Evolutionary conservation across 192 early-diverging fungal species (phyloP), one percentile per base, ranked within the genome.

Genomic region (Cetraspora pellucida): DNA sequence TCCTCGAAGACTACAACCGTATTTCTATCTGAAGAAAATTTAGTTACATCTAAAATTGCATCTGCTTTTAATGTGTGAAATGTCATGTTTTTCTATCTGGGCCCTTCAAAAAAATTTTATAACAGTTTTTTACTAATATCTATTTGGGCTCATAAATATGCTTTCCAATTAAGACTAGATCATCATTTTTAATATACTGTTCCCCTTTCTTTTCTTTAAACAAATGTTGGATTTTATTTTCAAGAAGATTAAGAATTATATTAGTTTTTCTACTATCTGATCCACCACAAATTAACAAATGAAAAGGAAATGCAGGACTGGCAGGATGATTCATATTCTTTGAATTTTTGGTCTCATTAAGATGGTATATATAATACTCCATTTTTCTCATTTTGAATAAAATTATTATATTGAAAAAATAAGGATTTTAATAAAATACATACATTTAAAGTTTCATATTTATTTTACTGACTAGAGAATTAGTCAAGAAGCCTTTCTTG

Each of bases 401-500:
- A 68, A 68, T 68, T 68, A 68, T 10, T 68, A 68, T 68, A 68
- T 68, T 44, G 45, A 68, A 68, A 63, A 63, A 68, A 68, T 68
- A 68, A 68, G 65, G 23, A 61, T 67, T 67, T 67, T 49, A 68
- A 23, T 68, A 44, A 68, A 68, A 49, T 13, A 49, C 66, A 68
- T 1, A 44, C 44, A 68, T 68, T 68, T 68, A 68, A 68, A 68
- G 66, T 68, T 68, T 68, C n/a, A 66, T 25, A 6, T 58, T 25
- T 58, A 63, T 68, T 31, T 13, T 63, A 63, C 45, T 68, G 43
- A n/a, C n/a, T n/a, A n/a, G n/a, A n/a, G n/a, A n/a, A n/a, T n/a
- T n/a, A n/a, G n/a, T n/a, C 31, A 37, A 57, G 16, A 57, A 57
- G 10, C 54, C 54, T 57, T 57, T 57, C 54, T 57, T 4, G 23